phyloP scores from a whole-genome alignment of 352 stramenopile genomes.

The Blastocystis sp. region DNA sequence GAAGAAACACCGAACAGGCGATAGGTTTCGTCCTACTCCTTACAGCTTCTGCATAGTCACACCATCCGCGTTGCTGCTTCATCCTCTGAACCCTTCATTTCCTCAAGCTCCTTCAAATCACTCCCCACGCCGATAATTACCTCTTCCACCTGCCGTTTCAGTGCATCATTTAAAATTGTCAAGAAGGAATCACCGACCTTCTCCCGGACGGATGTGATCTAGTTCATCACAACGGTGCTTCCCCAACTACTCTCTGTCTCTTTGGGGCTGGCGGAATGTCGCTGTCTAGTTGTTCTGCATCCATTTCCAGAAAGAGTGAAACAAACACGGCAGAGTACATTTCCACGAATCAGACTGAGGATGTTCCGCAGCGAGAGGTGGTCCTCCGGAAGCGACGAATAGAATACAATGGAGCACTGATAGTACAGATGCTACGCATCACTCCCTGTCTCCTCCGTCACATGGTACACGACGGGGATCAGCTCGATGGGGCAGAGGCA shows the following conservation, averaged over 20 bases:
- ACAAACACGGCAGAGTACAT: slow-evolving; percentile 4
- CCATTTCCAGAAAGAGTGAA: background rate
- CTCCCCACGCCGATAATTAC: background rate
- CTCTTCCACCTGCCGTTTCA: background rate
- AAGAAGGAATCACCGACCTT: slow-evolving; percentile 10
- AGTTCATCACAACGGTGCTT: slow-evolving; percentile 1
- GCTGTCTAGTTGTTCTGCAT: background rate
- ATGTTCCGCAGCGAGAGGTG: slow-evolving; percentile 44
- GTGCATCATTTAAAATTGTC: slow-evolving; percentile 26
- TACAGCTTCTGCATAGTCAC: background rate
- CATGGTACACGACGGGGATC: slow-evolving; percentile 45
- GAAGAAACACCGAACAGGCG: slow-evolving; percentile 56
- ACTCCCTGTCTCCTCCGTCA: background rate
- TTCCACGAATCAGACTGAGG: slow-evolving; percentile 16
- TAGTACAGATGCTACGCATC: slow-evolving; percentile 53
- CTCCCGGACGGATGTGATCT: background rate
- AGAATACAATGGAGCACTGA: slow-evolving; percentile 53
- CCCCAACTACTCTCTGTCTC: too few relatives aligned
- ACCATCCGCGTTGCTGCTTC: background rate
- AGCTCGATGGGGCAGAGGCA: slow-evolving; percentile 60
- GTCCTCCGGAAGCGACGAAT: slow-evolving; percentile 7
- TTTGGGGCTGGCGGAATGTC: too few relatives aligned
- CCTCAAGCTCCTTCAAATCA: slow-evolving; percentile 48
- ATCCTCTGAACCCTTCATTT: background rate
- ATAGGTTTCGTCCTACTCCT: slow-evolving; percentile 40